Evolutionary conservation across 139 green algal species (phyloP).

Genomic region (Chlorella sp.): DNA sequence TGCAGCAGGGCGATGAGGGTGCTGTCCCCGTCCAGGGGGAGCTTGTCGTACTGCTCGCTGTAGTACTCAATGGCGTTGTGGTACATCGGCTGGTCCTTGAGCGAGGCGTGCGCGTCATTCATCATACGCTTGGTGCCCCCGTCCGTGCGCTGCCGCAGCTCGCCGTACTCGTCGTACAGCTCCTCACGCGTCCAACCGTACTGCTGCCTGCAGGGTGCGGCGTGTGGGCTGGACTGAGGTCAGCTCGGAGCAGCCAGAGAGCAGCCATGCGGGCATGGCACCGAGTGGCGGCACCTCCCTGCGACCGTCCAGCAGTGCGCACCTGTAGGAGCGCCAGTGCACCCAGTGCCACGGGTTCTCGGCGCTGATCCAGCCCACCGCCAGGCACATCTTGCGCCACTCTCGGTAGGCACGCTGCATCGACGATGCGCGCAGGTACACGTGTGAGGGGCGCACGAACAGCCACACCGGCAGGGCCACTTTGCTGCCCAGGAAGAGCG

Average conservation of each 20-base stretch:
- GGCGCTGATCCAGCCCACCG: not conserved
- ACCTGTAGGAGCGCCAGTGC: constrained; percentile 3
- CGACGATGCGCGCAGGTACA: no score
- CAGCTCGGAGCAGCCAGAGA: not conserved
- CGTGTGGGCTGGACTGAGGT: not conserved
- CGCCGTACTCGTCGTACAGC: constrained; percentile 8
- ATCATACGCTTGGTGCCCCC: no score
- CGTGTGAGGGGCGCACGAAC: no score
- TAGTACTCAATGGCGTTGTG: not conserved
- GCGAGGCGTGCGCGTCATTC: no score
- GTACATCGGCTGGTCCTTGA: no score
- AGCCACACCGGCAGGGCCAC: no score
- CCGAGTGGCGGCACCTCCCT: not conserved
- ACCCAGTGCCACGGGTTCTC: constrained; percentile 5
- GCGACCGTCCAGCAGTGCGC: not conserved
- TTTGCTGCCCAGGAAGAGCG: no score
- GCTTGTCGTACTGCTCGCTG: not conserved
- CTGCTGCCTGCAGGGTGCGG: not conserved
- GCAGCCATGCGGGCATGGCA: not conserved
- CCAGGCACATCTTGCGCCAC: not conserved
- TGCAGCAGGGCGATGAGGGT: not conserved
- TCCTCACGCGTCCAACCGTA: not conserved
- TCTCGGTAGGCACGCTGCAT: constrained; percentile 1
- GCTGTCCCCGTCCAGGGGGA: constrained; percentile 1
- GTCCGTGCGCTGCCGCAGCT: constrained; percentile 4